phyloP scores from a whole-genome alignment of 2,329 filamentous ascomycete genomes.

The Colletotrichum salicis region DNA sequence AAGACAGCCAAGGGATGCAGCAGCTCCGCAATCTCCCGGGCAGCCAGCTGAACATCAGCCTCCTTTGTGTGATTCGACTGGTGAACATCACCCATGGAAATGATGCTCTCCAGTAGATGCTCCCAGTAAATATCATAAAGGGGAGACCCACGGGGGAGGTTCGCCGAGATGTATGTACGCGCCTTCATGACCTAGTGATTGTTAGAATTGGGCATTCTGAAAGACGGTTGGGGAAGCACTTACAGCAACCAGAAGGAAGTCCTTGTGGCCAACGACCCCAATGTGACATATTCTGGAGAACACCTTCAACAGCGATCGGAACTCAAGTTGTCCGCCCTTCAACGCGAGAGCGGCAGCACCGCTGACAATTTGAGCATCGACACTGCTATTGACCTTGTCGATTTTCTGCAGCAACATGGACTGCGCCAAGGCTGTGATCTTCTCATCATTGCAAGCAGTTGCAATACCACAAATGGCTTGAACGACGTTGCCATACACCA shows the following conservation, averaged over 20 bases:
- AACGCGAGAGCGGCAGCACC: conserved; percentile 83
- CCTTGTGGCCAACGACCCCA: conserved; percentile 76
- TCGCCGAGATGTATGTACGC: conserved; percentile 79
- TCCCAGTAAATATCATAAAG: conserved; percentile 86
- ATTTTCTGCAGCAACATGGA: conserved; percentile 98
- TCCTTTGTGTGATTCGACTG: conserved; percentile 79
- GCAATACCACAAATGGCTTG: conserved; percentile 94
- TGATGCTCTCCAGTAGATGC: conserved; percentile 85
- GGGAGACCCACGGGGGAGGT: conserved; percentile 74
- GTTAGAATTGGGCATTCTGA: background rate
- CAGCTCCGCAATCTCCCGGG: conserved; percentile 87
- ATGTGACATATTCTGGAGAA: conserved; percentile 81
- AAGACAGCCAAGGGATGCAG: conserved; percentile 88
- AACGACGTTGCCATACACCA: conserved; percentile 89
- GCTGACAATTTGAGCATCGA: conserved; percentile 87
- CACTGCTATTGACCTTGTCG: conserved; percentile 79
- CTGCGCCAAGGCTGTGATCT: conserved; percentile 91
- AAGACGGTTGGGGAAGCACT: conserved; percentile 44
- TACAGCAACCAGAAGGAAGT: conserved; percentile 76
- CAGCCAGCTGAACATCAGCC: conserved; percentile 82
- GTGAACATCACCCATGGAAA: conserved; percentile 89
- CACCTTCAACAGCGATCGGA: conserved; percentile 85
- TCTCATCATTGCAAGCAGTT: conserved; percentile 81
- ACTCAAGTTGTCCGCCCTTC: conserved; percentile 81
- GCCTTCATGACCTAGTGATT: conserved; percentile 74